Base-by-base conservation (phyloP, 768 basidiomycete species). In the Tricholoma flavovirens region DNA sequence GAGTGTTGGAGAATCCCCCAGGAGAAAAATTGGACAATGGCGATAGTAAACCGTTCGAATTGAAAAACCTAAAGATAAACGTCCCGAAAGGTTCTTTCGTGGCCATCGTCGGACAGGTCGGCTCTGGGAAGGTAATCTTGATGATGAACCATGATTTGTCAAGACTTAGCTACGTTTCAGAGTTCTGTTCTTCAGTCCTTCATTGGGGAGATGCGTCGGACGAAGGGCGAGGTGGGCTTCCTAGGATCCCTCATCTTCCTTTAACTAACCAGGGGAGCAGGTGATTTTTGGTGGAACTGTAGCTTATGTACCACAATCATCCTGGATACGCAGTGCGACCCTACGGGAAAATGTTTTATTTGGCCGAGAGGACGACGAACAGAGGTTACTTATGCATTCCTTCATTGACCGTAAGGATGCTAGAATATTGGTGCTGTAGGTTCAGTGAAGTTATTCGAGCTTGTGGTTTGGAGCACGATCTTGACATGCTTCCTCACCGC, bases 311-410 rank as follows among this genome's bases (percentile, higher is more conserved):
- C 79, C 84, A 4, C 83, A 86, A 64, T 66, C 74, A 21, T 71
- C 86, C 0, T 88, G 86, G 86, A 84, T 88, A 59, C 45, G 71
- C 62, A 85, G 84, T 66, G 84, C 84, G 0, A 88, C 85, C 0
- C 69, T 92, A 24, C 77, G 83, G 17, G 80, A 87, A 52, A 93
- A 93, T 68, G 81, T 93, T 59, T 63, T 83, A 0, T 92, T 93
- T 65, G 90, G 88, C 0, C 77, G 82, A 60, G 69, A 75, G 5
- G 83, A 82, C 54, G 82, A 90, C 50, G 81, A 83, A 40, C 73
- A 75, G 10, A 76, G 70, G 81, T 81, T 10, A 22, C 43, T 15
- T 49, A 52, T 51, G 79, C 81, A 0, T 83, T 83, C 15, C 6
- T 17, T 7, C 12, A 4, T 15, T 5, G 12, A 11, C 57, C 65